Evolutionary conservation across 2,329 filamentous ascomycete genomes (phyloP), one percentile per base, ranked within the genome.

Genomic region (Ascochyta fabae): DNA sequence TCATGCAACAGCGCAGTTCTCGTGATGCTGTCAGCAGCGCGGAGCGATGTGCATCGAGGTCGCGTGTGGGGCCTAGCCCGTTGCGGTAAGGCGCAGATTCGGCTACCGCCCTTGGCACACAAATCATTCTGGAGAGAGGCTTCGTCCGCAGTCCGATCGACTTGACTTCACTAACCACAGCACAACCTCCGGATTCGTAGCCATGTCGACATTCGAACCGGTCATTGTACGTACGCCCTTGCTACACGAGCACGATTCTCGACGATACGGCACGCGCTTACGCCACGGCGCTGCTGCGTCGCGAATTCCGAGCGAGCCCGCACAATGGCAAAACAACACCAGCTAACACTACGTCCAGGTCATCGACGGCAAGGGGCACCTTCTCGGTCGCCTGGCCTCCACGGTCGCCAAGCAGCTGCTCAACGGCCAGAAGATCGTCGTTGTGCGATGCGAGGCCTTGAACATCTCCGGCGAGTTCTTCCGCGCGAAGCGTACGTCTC

Each of bases 401-500:
- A 96, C 92, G 79, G 92, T 98, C 78, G 94, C 94, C 81, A 98
- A 98, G 90, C 94, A 98, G 87, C 89, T 98, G 78, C 91, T 98
- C 75, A 96, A 89, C 83, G 94, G 94, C 80, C 94, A 98, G 86
- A 98, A 98, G 90, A 96, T 99, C 80, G 94, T 98, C 77, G 86
- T 99, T 75, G 95, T 99, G 80, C 92, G 95, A 86, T 96, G 91
- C 84, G 95, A 99, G 86, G 92, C 92, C 76, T 88, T 99, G 82
- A 99, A 99, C 89, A 99, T 99, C 88, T 99, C 95, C 73, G 95
- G 95, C 85, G 95, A 98, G 87, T 99, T 99, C 91, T 99, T 99
- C 91, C 92, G 95, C 82, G 89, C 94, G 74, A 99, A 99, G 90
- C 90, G 95, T 99, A 96, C 83, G 94, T 96, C 77, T 66, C 59